phyloP scores from a whole-genome alignment of 495 filamentous ascomycete species.

The Hypoxylon cercidicola region DNA sequence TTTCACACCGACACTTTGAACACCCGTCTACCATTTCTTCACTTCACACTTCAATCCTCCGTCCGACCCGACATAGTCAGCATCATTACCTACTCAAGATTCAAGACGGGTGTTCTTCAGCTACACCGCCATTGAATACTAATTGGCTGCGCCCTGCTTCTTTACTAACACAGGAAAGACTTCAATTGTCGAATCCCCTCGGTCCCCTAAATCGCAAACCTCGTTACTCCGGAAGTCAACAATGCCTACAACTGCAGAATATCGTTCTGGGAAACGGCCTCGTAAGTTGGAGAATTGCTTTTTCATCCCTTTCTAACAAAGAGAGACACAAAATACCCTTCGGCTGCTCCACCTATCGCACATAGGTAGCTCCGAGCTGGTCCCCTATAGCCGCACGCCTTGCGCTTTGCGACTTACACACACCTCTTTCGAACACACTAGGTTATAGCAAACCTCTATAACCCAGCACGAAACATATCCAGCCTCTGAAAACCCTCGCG shows the following conservation, averaged over 20 bases:
- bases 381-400: constrained; percentile 19
- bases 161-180: neutral
- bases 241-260: constrained; percentile 38
- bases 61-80: constrained; percentile 7
- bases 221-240: neutral
- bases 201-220: neutral
- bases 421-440: constrained; percentile 4
- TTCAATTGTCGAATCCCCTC: constrained; percentile 9
- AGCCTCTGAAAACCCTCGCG: neutral
- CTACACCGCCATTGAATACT: neutral
- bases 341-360: constrained; percentile 20
- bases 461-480: neutral
- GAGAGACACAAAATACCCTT: neutral
- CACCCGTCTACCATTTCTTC: constrained; percentile 3
- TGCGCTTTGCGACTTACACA: constrained; percentile 4
- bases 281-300: constrained; percentile 43
- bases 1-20: constrained; percentile 14
- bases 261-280: constrained; percentile 46
- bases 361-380: constrained; percentile 30
- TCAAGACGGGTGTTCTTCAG: neutral
- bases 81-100: neutral
- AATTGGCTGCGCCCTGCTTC: neutral
- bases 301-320: constrained; percentile 2
- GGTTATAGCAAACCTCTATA: constrained; percentile 7
- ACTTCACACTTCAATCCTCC: constrained; percentile 19